These are phyloP conservation scores for Alternaria triticimaculans DNA, from an alignment of 2,329 filamentous ascomycete genomes.

Conservation along the genomic window DNA sequence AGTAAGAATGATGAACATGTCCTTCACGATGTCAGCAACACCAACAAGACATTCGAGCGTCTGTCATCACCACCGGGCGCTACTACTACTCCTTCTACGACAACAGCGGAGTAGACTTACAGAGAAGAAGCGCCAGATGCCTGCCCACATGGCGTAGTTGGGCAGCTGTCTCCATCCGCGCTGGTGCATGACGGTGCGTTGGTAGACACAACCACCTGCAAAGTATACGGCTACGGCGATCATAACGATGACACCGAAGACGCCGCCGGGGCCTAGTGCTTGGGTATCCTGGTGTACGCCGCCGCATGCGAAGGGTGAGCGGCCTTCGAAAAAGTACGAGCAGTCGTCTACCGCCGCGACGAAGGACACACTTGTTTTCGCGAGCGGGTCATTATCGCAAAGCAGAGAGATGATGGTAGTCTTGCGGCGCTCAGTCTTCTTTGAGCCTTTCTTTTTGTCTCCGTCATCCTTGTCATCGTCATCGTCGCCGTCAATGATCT, in stretches of 20 bases:
- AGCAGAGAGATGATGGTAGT: slow-evolving; percentile 91
- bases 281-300: slow-evolving; percentile 66
- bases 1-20: slow-evolving; percentile 70
- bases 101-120: slow-evolving; percentile 57
- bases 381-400: slow-evolving; percentile 82
- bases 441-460: slow-evolving; percentile 50
- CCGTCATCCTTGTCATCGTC: slow-evolving; percentile 47
- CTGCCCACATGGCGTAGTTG: slow-evolving; percentile 92
- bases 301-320: slow-evolving; percentile 83
- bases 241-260: slow-evolving; percentile 86
- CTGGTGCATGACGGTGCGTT: slow-evolving; percentile 91
- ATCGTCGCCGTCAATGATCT: slow-evolving; percentile 52
- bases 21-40: slow-evolving; percentile 42
- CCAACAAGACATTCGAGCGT: background rate
- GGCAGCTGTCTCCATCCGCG: slow-evolving; percentile 94
- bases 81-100: background rate
- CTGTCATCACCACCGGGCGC: slow-evolving; percentile 1
- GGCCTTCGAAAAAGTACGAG: slow-evolving; percentile 93
- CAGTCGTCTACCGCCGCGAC: slow-evolving; percentile 90
- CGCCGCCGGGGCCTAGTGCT: slow-evolving; percentile 70
- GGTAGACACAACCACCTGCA: slow-evolving; percentile 92
- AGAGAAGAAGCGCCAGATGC: slow-evolving; percentile 82
- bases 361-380: slow-evolving; percentile 77
- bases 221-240: slow-evolving; percentile 86
- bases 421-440: slow-evolving; percentile 68